These are phyloP conservation scores for Thielaviopsis ethacetica DNA, from an alignment of 2,329 filamentous ascomycete species.

Conservation along the genomic window DNA sequence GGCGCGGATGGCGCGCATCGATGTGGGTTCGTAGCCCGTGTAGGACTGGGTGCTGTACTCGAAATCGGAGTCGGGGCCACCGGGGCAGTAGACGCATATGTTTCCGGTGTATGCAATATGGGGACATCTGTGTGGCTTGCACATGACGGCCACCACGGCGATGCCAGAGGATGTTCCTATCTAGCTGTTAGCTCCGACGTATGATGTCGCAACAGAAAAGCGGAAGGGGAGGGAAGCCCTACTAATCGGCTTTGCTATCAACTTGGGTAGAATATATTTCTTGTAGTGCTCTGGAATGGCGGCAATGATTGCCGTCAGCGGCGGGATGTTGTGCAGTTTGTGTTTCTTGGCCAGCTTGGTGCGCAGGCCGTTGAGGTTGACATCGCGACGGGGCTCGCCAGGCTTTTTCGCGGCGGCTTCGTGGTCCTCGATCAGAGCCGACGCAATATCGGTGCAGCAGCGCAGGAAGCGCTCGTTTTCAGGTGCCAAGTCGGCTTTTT, in stretches of 20 bases:
- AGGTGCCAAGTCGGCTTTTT: conserved; percentile 56
- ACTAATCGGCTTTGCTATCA: conserved; percentile 94
- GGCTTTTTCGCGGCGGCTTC: conserved; percentile 56
- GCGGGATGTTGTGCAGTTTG: conserved; percentile 70
- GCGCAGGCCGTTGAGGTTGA: conserved; percentile 82
- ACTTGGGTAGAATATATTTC: conserved; percentile 92
- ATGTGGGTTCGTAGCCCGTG: conserved; percentile 95
- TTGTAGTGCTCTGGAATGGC: conserved; percentile 99
- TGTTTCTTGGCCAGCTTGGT: conserved; percentile 88
- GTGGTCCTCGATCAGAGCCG: conserved; percentile 84
- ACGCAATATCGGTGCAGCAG: conserved; percentile 91
- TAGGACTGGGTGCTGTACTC: conserved; percentile 99
- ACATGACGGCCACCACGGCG: conserved; percentile 97
- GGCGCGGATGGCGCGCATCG: conserved; percentile 93
- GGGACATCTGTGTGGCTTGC: conserved; percentile 92
- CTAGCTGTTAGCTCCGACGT: not conserved
- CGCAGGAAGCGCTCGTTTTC: conserved; percentile 91
- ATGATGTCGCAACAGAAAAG: too few species aligned
- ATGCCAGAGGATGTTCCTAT: conserved; percentile 85
- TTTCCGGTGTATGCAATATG: conserved; percentile 98
- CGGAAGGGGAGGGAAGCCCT: conserved; percentile 20
- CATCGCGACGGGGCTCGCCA: conserved; percentile 59
- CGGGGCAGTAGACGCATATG: conserved; percentile 97
- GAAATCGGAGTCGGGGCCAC: conserved; percentile 94
- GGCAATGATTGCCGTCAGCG: conserved; percentile 90